phyloP scores from a whole-genome alignment of 2,329 filamentous ascomycete genomes.

The Stagonosporopsis vannaccii region DNA sequence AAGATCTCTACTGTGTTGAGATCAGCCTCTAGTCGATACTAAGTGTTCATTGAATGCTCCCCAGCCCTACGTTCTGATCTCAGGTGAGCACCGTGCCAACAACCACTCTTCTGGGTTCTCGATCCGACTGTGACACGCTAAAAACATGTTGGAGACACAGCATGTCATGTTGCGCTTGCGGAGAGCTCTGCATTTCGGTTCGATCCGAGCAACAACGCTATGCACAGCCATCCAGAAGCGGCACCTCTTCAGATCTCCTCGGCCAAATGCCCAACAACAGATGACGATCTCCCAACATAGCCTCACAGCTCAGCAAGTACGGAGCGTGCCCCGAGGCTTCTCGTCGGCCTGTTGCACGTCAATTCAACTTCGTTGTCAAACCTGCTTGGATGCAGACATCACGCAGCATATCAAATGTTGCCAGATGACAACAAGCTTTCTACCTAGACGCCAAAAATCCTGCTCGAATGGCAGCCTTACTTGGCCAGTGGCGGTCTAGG shows the following conservation, averaged over 20 bases:
- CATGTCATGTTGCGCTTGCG: not conserved
- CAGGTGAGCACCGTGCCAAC: not conserved
- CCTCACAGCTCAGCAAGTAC: not conserved
- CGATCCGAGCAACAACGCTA: conserved; percentile 6
- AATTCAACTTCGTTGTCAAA: not conserved
- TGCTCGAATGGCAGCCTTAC: conserved; percentile 3
- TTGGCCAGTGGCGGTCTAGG: conserved; percentile 1
- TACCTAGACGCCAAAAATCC: not conserved
- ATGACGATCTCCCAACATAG: conserved; percentile 1
- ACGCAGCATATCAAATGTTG: not conserved
- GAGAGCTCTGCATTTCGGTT: not conserved
- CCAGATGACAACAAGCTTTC: not conserved
- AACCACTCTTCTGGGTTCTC: no score
- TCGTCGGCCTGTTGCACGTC: not conserved
- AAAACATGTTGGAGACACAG: not conserved
- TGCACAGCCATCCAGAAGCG: not conserved
- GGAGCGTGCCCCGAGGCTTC: conserved; percentile 5
- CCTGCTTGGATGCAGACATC: conserved; percentile 8
- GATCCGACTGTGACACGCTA: not conserved
- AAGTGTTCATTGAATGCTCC: not conserved
- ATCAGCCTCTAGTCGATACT: not conserved
- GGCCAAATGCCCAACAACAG: not conserved
- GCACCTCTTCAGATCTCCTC: conserved; percentile 1
- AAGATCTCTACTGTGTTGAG: not conserved
- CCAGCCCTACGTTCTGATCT: not conserved